Evolutionary conservation across 371 early-diverging fungal genomes (phyloP), one percentile per base, ranked within the genome.

Genomic region (Conidiobolus coronatus): DNA sequence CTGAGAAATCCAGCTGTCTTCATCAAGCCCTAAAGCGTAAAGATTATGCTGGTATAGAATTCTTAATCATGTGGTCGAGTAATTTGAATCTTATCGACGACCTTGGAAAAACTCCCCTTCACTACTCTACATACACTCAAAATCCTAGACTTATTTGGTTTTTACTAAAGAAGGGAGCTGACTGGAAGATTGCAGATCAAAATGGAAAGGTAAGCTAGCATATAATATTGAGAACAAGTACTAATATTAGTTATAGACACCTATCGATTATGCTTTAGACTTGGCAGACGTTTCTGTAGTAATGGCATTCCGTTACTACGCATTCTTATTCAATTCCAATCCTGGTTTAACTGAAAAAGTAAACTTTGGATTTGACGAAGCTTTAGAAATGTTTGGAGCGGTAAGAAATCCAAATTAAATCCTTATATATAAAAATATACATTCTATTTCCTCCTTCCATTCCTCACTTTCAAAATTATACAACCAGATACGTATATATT

Each of bases 91-190:
- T 60, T 6, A 43, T 57, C 35, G 80, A 83, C 54, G 61, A 47
- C 1, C 53, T 61, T 2, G 83, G 83, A n/a, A 68, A 77, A 65
- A 70, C 83, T 15, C 67, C 77, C 14, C 53, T 91, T 40, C 89
- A 88, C 54, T 29, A 23, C 38, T 37, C 22, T 24, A 37, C 40
- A 15, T 20, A 20, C 21, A 37, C 19, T n/a, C 14, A 29, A 12
- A 29, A 40, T 40, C 45, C 45, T 17, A 13, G 36, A n/a, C 34
- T 49, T 3, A 24, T 49, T 6, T 40, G 41, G 49, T 40, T 42
- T 12, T 29, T 49, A 12, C 42, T 49, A 4, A 18, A 42, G 21
- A n/a, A 20, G 12, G 42, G 42, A 15, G 41, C 42, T n/a, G 42
- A 49, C 18, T 40, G 23, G 12, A 22, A 40, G 8, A 29, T 29